These are phyloP conservation scores for Phylloporus sp. DNA, from an alignment of 768 basidiomycete genomes.

Conservation along the genomic window DNA sequence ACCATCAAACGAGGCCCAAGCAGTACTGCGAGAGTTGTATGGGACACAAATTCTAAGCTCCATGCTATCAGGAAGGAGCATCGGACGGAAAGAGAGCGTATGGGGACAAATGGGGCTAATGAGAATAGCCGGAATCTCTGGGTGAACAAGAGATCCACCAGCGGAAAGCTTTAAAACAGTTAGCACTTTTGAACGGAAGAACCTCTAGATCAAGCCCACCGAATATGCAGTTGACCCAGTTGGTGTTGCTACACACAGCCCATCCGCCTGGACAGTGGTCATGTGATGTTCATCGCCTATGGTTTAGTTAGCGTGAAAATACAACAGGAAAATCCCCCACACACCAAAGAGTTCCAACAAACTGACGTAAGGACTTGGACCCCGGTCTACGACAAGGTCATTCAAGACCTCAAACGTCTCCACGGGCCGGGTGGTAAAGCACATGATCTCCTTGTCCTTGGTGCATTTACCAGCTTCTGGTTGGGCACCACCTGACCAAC, in stretches of 20 bases:
- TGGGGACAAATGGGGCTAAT: slow-evolving; percentile 99
- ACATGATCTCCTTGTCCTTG: slow-evolving; percentile 97
- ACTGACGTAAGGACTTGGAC: slow-evolving; percentile 97
- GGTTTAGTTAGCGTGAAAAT: slow-evolving; percentile 1
- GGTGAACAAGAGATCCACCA: slow-evolving; percentile 95
- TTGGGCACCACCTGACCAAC: slow-evolving; percentile 46
- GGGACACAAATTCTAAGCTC: slow-evolving; percentile 98
- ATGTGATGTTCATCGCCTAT: slow-evolving; percentile 97
- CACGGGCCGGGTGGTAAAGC: slow-evolving; percentile 89
- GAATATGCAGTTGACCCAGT: slow-evolving; percentile 99
- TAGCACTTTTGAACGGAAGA: slow-evolving; percentile 2
- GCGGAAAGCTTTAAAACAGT: slow-evolving; percentile 66
- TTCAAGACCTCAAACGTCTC: slow-evolving; percentile 97
- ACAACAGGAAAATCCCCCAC: slow-evolving; percentile 25
- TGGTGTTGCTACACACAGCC: slow-evolving; percentile 89
- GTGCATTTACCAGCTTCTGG: slow-evolving; percentile 43
- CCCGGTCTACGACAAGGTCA: slow-evolving; percentile 96
- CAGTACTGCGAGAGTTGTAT: slow-evolving; percentile 95
- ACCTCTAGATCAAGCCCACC: slow-evolving; percentile 40
- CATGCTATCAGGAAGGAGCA: slow-evolving; percentile 98
- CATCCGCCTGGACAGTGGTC: slow-evolving; percentile 98
- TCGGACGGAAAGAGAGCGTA: slow-evolving; percentile 96
- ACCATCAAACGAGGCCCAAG: slow-evolving; percentile 99
- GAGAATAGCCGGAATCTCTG: slow-evolving; percentile 93
- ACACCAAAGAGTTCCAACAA: slow-evolving; percentile 92